These are phyloP conservation scores for Tolypocladium pustulatum DNA, from an alignment of 2,329 filamentous ascomycete genomes.

Conservation along the genomic window DNA sequence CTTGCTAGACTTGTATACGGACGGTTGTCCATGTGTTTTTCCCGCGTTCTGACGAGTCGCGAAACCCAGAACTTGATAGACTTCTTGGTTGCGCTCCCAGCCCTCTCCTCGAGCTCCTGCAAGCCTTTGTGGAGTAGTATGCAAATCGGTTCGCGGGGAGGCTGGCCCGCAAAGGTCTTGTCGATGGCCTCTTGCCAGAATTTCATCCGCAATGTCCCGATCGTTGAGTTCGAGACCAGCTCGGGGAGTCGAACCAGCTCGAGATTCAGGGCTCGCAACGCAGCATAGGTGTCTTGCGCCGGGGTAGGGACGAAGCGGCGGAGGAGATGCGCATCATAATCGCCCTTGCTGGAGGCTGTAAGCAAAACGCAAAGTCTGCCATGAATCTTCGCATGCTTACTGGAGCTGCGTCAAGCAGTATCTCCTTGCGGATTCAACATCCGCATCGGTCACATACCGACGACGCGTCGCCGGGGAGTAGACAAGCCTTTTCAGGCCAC, in stretches of 20 bases:
- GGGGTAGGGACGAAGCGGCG: slow-evolving; percentile 72
- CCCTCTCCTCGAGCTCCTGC: slow-evolving; percentile 41
- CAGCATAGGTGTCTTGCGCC: slow-evolving; percentile 74
- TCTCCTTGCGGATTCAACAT: slow-evolving; percentile 39
- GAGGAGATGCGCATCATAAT: slow-evolving; percentile 79
- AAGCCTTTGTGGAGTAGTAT: slow-evolving; percentile 70
- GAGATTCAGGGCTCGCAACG: slow-evolving; percentile 84
- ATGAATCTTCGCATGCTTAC: slow-evolving; percentile 18
- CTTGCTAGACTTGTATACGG: slow-evolving; percentile 65
- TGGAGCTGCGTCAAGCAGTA: slow-evolving; percentile 45
- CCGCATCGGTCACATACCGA: slow-evolving; percentile 37
- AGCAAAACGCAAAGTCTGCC: background rate
- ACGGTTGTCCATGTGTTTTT: slow-evolving; percentile 73
- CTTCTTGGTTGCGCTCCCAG: slow-evolving; percentile 29
- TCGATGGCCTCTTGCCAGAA: slow-evolving; percentile 87
- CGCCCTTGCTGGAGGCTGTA: slow-evolving; percentile 55
- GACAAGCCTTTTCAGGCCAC: slow-evolving; percentile 27
- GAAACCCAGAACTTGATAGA: slow-evolving; percentile 63
- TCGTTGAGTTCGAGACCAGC: slow-evolving; percentile 74
- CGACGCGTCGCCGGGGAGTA: slow-evolving; percentile 19
- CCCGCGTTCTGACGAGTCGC: slow-evolving; percentile 69
- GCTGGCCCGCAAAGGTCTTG: slow-evolving; percentile 63
- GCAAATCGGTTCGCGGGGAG: slow-evolving; percentile 85
- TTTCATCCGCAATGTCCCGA: slow-evolving; percentile 81
- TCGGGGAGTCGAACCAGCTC: slow-evolving; percentile 87